Percentiles rank a stretch among this genome's conserved stretches.
phyloP scores from a whole-genome alignment of 345 rosid species.

The Hibiscus trionum region DNA sequence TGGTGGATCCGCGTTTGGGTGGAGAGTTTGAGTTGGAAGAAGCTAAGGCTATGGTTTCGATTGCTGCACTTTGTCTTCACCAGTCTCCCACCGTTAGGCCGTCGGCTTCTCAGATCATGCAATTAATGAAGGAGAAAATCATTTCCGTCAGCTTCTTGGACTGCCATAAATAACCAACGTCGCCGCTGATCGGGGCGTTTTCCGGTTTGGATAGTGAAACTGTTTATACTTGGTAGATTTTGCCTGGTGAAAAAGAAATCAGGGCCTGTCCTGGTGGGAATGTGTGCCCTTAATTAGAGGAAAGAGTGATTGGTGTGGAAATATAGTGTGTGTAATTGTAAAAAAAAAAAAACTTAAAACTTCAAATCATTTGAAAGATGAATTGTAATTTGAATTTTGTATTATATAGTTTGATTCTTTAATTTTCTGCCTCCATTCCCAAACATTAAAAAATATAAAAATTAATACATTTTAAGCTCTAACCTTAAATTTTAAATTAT shows the following conservation, averaged over 20 bases:
- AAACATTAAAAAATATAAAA: no score
- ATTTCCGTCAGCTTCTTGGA: slow-evolving; percentile 24
- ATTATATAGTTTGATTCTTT: no score
- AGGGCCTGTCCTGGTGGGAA: not conserved
- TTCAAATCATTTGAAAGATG: not conserved
- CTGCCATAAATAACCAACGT: not conserved
- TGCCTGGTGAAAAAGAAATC: not conserved
- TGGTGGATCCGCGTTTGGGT: slow-evolving; percentile 54
- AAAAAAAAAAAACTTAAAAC: no score
- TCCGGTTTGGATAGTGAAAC: not conserved
- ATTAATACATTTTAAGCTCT: no score
- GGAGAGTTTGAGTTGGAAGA: slow-evolving; percentile 46
- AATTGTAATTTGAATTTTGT: not conserved
- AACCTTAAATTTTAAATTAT: no score
- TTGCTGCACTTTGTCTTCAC: slow-evolving; percentile 46
- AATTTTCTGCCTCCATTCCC: no score
- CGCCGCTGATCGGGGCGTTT: not conserved
- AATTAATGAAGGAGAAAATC: slow-evolving; percentile 29
- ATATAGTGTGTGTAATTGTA: not conserved
- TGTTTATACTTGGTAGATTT: slow-evolving; percentile 1
- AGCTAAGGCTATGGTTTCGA: slow-evolving; percentile 40
- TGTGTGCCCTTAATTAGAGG: not conserved
- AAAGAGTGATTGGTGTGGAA: not conserved
- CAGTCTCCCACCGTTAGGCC: slow-evolving; percentile 53
- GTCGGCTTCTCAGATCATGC: slow-evolving; percentile 44